Evolutionary conservation across 1,284 basidiomycete species (phyloP), one percentile per base, ranked within the genome.

Genomic region (Trichosporon inkin): DNA sequence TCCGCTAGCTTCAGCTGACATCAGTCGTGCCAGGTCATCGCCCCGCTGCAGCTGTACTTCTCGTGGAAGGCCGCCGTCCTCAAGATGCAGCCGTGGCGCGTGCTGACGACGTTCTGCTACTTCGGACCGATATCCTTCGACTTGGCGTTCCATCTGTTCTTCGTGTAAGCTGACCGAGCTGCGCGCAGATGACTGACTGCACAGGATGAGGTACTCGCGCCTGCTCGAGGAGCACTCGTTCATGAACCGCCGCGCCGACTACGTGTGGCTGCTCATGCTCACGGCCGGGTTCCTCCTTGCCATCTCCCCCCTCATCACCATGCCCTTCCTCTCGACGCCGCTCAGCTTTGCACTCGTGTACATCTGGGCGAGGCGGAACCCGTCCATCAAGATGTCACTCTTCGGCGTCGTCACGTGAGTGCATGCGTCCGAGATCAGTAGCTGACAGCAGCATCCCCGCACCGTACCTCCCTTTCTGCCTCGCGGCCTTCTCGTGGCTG

Each of bases 151-250:
- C 94, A 98, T 75, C 82, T 99, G 60, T 96, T 97, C 83, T 98
- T 98, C 83, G 94, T 97, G 92, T 94, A 70, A 75, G 91, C 81
- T 1, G 1, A 1, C 32, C 8, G n/a, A n/a, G n/a, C n/a, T n/a
- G n/a, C n/a, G n/a, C n/a, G n/a, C n/a, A 37, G 32, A 56, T 59
- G 28, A 61, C 53, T 2, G 28, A 32, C n/a, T n/a, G n/a, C 4
- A 2, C 65, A 92, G 92, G 73, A 94, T 98, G 91, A 83, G 95
- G 56, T 99, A 98, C 74, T 92, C 91, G 58, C 85, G 92, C 54
- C 89, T 97, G 86, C 81, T 99, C 1, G 95, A 99, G 78, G 92
- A 97, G 76, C 92, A 92, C 24, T 92, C 92, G 1, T 99, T 95
- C 76, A 87, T 90, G 32, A 92, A 93, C 65, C 84, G 84, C 39